Base-by-base conservation (phyloP, 805 yeast species). In the Schwanniomyces yamadae region DNA sequence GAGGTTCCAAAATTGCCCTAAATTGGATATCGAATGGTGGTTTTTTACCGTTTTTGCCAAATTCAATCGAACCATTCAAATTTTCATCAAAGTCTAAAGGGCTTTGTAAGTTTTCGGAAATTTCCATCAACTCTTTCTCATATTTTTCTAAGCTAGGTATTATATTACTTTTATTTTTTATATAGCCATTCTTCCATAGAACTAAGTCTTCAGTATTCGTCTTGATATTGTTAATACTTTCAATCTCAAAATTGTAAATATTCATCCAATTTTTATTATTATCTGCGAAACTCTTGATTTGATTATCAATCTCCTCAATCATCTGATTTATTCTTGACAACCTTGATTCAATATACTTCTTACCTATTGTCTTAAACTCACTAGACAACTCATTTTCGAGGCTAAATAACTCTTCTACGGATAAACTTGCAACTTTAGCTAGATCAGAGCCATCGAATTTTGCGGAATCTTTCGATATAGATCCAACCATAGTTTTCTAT, bases 251-350 rank as follows among this genome's bases (percentile, higher is more conserved):
- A 17, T 45, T 47, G 41, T 49, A 62, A 11, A 63, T 51, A 32
- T 56, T 54, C 14, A 48, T 37, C 71, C 71, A 64, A 29, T 53
- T 51, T 30, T 48, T 42, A 15, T 64, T 69, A 35, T 60, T 57
- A 4, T 54, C 55, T 20, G 41, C 44, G 17, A 56, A 44, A 15
- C 43, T 26, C 36, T 57, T 53, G 18, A 64, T 48, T 36, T 57
- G 57, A 14, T 47, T 28, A 23, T 51, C 52, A 7, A 63, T 35
- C 21, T 39, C 40, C 5, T 48, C 54, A 19, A 61, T 39, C 40
- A 62, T 37, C n/a, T 45, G 45, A 25, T 57, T 49, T 17, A 62
- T 48, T 28, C 71, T 45, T 5, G 55, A 34, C n/a, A 52, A 44
- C 23, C 69, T 47, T 2, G 66, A 50, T 13, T 45, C 34, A 9